Percentiles rank a stretch among this genome's conserved stretches.
phyloP scores from a whole-genome alignment of 169 alveolate species.

The Babesia ovis region DNA sequence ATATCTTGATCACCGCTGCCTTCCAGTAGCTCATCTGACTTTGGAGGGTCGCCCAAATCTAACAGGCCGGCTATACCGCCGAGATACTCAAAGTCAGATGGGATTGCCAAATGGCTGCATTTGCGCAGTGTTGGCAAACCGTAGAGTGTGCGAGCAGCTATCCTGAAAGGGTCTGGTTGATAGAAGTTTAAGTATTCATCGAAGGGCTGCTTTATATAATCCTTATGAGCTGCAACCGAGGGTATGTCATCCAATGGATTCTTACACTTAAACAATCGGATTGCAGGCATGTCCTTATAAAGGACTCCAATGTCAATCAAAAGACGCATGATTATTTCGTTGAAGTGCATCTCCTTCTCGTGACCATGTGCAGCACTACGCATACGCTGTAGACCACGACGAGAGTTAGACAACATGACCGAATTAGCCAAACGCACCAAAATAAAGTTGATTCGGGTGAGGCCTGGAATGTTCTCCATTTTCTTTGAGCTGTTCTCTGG shows the following conservation, averaged over 20 bases:
- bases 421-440: constrained; percentile 75
- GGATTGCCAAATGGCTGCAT: constrained; percentile 48
- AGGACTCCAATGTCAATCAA: constrained; percentile 65
- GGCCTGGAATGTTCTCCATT: not conserved
- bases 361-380: constrained; percentile 70
- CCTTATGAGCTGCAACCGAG: constrained; percentile 32
- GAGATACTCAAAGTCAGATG: constrained; percentile 52
- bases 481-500: not conserved
- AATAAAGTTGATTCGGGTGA: constrained; percentile 70
- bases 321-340: constrained; percentile 73
- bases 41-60: constrained; percentile 7
- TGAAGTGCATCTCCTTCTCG: constrained; percentile 76
- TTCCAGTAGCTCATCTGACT: constrained; percentile 14
- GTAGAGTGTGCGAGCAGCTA: constrained; percentile 26
- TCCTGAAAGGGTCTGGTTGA: constrained; percentile 53
- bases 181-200: constrained; percentile 18
- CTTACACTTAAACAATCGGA: constrained; percentile 49
- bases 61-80: constrained; percentile 43
- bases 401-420: constrained; percentile 71
- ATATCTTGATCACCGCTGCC: constrained; percentile 1
- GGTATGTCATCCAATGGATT: constrained; percentile 40
- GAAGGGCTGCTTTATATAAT: constrained; percentile 29
- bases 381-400: constrained; percentile 65
- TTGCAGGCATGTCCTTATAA: constrained; percentile 74
- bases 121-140: constrained; percentile 63